Base-by-base conservation (phyloP, 2,329 filamentous ascomycete genomes). In the Fusarium virguliforme region DNA sequence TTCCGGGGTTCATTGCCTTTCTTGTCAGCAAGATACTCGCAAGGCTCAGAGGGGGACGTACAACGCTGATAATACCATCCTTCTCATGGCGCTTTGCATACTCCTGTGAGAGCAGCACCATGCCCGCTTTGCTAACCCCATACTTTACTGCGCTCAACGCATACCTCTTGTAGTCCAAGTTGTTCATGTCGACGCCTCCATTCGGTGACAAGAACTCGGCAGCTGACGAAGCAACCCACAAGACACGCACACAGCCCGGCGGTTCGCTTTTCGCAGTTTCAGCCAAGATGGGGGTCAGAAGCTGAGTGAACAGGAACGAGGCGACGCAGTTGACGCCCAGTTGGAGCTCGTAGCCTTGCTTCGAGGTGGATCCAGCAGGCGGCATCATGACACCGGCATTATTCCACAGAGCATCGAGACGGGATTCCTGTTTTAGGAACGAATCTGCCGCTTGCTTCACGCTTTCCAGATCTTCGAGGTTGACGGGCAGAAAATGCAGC, bases 371-470 rank as follows among this genome's bases (percentile, higher is more conserved):
- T 1, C 80, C 82, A 10, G 71, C 68, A 0, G 82, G 80, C 0
- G 81, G 76, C 1, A 74, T 73, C 77, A 83, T 83, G 18, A 84
- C 75, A 9, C 79, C 83, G 0, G 83, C 83, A 24, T 83, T 82
- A 54, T 83, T 83, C 65, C 77, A 81, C 1, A 86, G 74, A 0
- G 86, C 79, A 40, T 86, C 81, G 0, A 86, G 79, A 0, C 79
- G 70, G 2, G 74, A 70, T 60, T 86, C 84, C 6, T 79, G 74
- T 0, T 65, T 50, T 0, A 78, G 62, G 59, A 85, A 86, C 0
- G 62, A 64, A 4, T 78, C 73, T 0, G 79, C 84, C 0, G 81
- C 78, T 0, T 79, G 60, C 50, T 80, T 82, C 57, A 85, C 81
- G 0, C 76, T 80, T 0, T 73, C 64, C 1, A 87, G 75, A 60